Base-by-base conservation (phyloP, 2,329 filamentous ascomycete genomes). In the Calonectria multiphialidica region DNA sequence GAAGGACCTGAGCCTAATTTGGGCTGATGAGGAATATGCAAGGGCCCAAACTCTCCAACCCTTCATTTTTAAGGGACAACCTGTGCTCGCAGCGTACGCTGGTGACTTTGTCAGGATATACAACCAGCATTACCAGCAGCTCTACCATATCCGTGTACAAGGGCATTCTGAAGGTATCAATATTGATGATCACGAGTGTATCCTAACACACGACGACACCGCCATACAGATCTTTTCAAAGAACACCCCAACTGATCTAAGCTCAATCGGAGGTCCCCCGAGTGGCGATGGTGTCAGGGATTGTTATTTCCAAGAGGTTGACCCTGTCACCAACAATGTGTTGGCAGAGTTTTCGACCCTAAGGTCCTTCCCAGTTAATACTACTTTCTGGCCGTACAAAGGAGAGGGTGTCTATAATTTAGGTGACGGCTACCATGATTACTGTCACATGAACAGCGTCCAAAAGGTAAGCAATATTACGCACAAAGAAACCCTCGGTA, bases 391-490 rank as follows among this genome's bases (percentile, higher is more conserved):
- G 45, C 45, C 63, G 30, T 66, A 66, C 30, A 40, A 44, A 3
- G 63, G 47, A 12, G 4, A 40, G 16, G 45, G 45, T 7, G 18
- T 53, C 4, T 57, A 57, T 15, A 13, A 57, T 37, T 23, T 57
- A 28, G n/a, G 30, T 13, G 33, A 57, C 16, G 18, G 18, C 9
- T 23, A n/a, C 28, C 21, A 53, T 16, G 63, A 66, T 42, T 66
- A 42, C 13, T 42, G 44, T 18, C 63, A 66, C 13, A 66, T 66
- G 63, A 66, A 66, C n/a, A 66, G 63, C 33, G 45, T 53, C 5
- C 45, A 66, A 18, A 66, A 66, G 62, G 62, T 66, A 50, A 25
- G n/a, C 12, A 23, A 3, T 13, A 7, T 13, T 15, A 18, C 15
- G 2, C 18, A 5, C n/a, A 23, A 21, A 6, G 33, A 8, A 5